These are phyloP conservation scores for Galerina marginata DNA, from an alignment of 768 basidiomycete genomes.

Conservation along the genomic window DNA sequence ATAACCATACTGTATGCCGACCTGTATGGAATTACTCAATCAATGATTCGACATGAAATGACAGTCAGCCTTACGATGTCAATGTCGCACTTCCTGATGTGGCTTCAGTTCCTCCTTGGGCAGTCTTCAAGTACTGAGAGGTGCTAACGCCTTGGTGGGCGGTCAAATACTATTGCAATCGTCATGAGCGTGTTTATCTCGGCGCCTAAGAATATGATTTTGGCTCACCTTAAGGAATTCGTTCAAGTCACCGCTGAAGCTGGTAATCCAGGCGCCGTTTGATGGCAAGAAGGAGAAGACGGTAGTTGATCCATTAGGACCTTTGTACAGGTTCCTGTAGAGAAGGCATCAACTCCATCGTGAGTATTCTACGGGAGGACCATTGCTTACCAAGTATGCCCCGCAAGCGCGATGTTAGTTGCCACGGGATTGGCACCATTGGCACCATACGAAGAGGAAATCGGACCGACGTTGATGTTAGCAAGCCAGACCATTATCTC, in stretches of 20 bases:
- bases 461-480: conserved; percentile 61
- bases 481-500: conserved; percentile 74
- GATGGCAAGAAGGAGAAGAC: conserved; percentile 56
- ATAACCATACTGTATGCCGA: too few species aligned
- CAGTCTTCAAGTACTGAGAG: conserved; percentile 62
- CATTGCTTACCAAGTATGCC: conserved; percentile 49
- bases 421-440: conserved; percentile 54
- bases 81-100: conserved; percentile 61
- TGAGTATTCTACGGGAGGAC: background rate
- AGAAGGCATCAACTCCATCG: background rate
- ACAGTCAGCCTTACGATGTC: conserved; percentile 46
- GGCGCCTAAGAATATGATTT: background rate
- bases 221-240: conserved; percentile 51
- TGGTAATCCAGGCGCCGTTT: conserved; percentile 39
- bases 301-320: conserved; percentile 56
- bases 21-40: too few species aligned
- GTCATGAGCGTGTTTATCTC: background rate
- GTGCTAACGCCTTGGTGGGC: conserved; percentile 47
- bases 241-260: conserved; percentile 60
- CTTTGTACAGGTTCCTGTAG: conserved; percentile 57
- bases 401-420: conserved; percentile 49
- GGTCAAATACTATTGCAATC: conserved; percentile 52
- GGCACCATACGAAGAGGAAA: conserved; percentile 53
- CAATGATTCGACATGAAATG: too few species aligned
- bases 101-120: conserved; percentile 69